Percentiles rank a stretch among this genome's conserved stretches.
phyloP scores from a whole-genome alignment of 345 rosid species.

The Gossypium sturtianum region DNA sequence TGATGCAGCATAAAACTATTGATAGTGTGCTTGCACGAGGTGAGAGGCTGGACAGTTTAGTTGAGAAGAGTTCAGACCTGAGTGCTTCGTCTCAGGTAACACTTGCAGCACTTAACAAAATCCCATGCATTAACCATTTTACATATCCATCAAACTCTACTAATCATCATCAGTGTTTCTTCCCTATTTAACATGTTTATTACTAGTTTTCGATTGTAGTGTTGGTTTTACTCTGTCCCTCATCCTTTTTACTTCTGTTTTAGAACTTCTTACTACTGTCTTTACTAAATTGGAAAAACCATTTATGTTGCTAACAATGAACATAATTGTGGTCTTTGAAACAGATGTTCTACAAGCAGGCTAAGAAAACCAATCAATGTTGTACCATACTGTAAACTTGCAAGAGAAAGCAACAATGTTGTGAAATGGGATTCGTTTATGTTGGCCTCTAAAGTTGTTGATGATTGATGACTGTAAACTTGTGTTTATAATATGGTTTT shows the following conservation, averaged over 20 bases:
- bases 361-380: slow-evolving; percentile 92
- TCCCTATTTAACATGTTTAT: not conserved
- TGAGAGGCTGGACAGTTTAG: slow-evolving; percentile 92
- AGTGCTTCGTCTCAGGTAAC: slow-evolving; percentile 96
- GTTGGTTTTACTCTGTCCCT: not conserved
- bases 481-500: slow-evolving; percentile 25
- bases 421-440: slow-evolving; percentile 12
- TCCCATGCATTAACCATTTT: not conserved
- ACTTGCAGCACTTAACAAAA: not conserved
- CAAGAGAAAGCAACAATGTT: slow-evolving; percentile 2
- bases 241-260: not conserved
- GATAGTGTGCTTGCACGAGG: slow-evolving; percentile 98
- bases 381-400: slow-evolving; percentile 72
- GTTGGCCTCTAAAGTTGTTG: slow-evolving; percentile 11
- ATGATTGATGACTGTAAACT: slow-evolving; percentile 1
- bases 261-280: not conserved
- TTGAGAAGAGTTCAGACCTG: slow-evolving; percentile 97
- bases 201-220: not conserved
- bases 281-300: not conserved
- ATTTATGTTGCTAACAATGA: slow-evolving; percentile 10
- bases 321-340: slow-evolving; percentile 9
- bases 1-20: slow-evolving; percentile 89
- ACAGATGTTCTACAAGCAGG: slow-evolving; percentile 99
- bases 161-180: not conserved
- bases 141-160: not conserved